phyloP scores from a whole-genome alignment of 371 early-diverging fungal species.

The Lichtheimia ornata region DNA sequence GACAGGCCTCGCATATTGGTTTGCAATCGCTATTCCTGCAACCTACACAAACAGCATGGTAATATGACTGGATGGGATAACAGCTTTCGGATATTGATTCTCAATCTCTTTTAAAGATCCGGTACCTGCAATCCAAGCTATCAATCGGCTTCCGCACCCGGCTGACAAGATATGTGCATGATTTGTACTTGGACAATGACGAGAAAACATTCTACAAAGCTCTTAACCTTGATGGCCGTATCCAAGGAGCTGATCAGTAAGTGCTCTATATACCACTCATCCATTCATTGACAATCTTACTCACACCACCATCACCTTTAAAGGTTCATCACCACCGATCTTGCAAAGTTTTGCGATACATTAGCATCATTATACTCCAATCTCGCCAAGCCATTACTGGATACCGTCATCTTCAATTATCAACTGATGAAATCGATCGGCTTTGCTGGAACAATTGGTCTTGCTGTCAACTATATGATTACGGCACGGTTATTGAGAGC shows the following conservation, averaged over 20 bases:
- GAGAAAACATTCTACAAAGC: slow-evolving; percentile 83
- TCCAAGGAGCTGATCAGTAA: slow-evolving; percentile 87
- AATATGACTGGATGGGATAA: slow-evolving; percentile 8
- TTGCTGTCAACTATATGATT: slow-evolving; percentile 69
- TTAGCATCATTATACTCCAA: slow-evolving; percentile 79
- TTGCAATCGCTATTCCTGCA: slow-evolving; percentile 94
- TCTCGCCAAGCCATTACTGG: slow-evolving; percentile 84
- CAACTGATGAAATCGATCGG: slow-evolving; percentile 82
- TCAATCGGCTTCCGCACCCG: slow-evolving; percentile 87
- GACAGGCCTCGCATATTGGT: slow-evolving; percentile 83
- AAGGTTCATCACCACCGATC: slow-evolving; percentile 82
- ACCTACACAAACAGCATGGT: slow-evolving; percentile 98
- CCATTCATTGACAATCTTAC: neutral
- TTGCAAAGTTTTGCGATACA: slow-evolving; percentile 81
- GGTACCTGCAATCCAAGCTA: slow-evolving; percentile 90
- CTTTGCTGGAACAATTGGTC: slow-evolving; percentile 65
- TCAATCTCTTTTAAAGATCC: slow-evolving; percentile 49
- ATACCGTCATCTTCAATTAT: slow-evolving; percentile 83
- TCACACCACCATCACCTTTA: neutral
- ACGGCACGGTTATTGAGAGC: slow-evolving; percentile 73
- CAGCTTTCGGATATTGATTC: neutral
- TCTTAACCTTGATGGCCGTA: slow-evolving; percentile 79
- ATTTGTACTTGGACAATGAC: slow-evolving; percentile 72
- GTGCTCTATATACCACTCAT: slow-evolving; percentile 5
- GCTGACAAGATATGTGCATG: slow-evolving; percentile 79